These are phyloP conservation scores for Toxoplasma gondii DNA, from an alignment of 169 alveolate genomes.

Conservation along the genomic window DNA sequence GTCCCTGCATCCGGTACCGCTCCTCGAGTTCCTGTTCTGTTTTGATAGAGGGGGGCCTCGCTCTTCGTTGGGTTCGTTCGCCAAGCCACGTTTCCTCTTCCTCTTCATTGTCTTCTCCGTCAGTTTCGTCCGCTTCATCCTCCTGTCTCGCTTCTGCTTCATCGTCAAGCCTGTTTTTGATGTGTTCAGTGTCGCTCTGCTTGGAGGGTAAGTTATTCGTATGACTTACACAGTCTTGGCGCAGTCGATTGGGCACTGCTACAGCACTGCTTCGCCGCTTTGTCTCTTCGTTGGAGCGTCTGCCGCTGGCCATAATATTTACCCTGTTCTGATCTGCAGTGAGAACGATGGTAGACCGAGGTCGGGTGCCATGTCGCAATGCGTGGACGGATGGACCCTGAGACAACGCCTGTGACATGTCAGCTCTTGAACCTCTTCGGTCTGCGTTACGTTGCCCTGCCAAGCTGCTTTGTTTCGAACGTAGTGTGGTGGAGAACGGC, in stretches of 20 bases:
- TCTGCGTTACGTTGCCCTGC: no score
- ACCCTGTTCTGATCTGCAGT: neutral
- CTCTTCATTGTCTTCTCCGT: neutral
- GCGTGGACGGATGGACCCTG: no score
- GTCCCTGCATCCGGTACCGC: neutral
- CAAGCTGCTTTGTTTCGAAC: no score
- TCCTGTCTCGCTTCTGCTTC: neutral
- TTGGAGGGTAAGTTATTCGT: neutral
- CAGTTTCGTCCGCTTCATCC: neutral
- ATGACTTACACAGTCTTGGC: neutral
- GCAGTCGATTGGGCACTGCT: no score
- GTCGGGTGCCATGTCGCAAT: no score
- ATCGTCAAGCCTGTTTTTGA: neutral
- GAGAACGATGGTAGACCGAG: neutral
- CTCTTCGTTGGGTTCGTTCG: neutral
- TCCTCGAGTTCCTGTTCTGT: constrained; percentile 6
- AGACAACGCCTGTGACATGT: no score
- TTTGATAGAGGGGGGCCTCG: neutral
- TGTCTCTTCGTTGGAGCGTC: neutral
- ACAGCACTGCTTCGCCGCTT: neutral
- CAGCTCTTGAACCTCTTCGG: no score
- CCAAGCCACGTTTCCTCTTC: neutral
- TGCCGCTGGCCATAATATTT: neutral
- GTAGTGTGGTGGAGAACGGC: no score
- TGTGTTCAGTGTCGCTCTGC: neutral